Evolutionary conservation across 257 asterid genomes (phyloP).

Genomic region (Capsicum baccatum): DNA sequence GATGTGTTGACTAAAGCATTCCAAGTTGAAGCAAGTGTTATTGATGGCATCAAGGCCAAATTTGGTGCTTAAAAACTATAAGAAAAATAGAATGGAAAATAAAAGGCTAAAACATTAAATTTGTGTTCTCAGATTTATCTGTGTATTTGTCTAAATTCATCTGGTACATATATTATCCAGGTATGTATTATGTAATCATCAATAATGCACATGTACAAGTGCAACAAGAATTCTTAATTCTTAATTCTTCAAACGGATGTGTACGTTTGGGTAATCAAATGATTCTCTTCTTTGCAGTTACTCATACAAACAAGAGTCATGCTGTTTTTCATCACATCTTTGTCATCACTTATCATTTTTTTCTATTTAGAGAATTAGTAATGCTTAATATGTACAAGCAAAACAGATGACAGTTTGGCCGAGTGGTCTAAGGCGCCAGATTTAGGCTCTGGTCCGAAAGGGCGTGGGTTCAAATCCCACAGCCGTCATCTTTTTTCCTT

Average conservation of each 20-base stretch:
- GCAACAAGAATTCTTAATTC: not conserved
- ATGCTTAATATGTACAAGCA: too few species aligned
- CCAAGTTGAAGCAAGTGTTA: slow-evolving; percentile 42
- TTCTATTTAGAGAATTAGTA: too few species aligned
- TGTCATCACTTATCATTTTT: not conserved
- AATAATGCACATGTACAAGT: slow-evolving; percentile 30
- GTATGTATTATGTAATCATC: not conserved
- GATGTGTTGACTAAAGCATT: slow-evolving; percentile 62
- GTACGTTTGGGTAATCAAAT: not conserved
- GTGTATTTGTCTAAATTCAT: slow-evolving; percentile 7
- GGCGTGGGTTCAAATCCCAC: slow-evolving; percentile 99
- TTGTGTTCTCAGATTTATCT: not conserved
- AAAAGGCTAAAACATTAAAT: not conserved
- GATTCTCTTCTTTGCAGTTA: not conserved
- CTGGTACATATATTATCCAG: not conserved
- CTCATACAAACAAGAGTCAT: not conserved
- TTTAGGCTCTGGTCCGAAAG: slow-evolving; percentile 99
- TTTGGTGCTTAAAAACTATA: slow-evolving; percentile 40
- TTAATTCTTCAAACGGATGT: not conserved
- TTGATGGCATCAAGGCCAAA: slow-evolving; percentile 52
- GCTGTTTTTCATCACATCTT: not conserved
- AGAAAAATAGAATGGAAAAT: not conserved
- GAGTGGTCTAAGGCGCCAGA: slow-evolving; percentile 99
- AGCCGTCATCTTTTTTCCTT: slow-evolving; percentile 58
- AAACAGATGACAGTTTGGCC: slow-evolving; percentile 86